These are phyloP conservation scores for Coemansia sp. DNA, from an alignment of 192 early-diverging fungal genomes.

Conservation along the genomic window DNA sequence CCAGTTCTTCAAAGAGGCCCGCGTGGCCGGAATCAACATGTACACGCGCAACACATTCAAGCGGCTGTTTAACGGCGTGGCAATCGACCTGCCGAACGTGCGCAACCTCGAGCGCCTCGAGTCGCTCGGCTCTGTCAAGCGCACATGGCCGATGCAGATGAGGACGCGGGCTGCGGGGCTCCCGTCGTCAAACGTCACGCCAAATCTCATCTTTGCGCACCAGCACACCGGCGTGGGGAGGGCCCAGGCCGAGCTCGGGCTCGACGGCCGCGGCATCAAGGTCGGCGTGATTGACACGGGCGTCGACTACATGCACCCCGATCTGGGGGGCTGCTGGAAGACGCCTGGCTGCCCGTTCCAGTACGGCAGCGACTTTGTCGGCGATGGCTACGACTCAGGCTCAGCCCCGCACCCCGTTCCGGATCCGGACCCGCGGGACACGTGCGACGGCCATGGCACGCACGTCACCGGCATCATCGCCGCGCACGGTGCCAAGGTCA, in stretches of 20 bases:
- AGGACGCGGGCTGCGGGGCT: constrained; percentile 33
- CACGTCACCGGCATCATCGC: constrained; percentile 71
- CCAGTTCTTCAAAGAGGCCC: constrained; percentile 16
- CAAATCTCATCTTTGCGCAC: constrained; percentile 53
- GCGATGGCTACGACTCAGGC: constrained; percentile 47
- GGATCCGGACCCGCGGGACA: constrained; percentile 55
- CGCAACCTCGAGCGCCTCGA: constrained; percentile 28
- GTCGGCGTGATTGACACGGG: constrained; percentile 52
- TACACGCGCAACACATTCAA: constrained; percentile 33
- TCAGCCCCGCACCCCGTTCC: constrained; percentile 40
- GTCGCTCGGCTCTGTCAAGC: constrained; percentile 25
- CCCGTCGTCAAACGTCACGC: constrained; percentile 31
- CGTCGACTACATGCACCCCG: constrained; percentile 51
- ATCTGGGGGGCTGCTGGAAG: constrained; percentile 51
- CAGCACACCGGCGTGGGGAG: constrained; percentile 56
- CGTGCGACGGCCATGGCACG: constrained; percentile 64
- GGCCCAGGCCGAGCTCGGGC: constrained; percentile 52
- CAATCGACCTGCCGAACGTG: constrained; percentile 36
- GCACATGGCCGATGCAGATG: constrained; percentile 51
- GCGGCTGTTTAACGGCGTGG: constrained; percentile 49
- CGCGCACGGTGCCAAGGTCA: constrained; percentile 60
- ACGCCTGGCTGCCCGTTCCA: constrained; percentile 59
- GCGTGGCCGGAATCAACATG: constrained; percentile 23
- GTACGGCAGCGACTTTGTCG: constrained; percentile 63
- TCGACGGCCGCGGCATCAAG: constrained; percentile 59